These are phyloP conservation scores for Aspergillus unguis DNA, from an alignment of 2,329 filamentous ascomycete species.

Conservation along the genomic window DNA sequence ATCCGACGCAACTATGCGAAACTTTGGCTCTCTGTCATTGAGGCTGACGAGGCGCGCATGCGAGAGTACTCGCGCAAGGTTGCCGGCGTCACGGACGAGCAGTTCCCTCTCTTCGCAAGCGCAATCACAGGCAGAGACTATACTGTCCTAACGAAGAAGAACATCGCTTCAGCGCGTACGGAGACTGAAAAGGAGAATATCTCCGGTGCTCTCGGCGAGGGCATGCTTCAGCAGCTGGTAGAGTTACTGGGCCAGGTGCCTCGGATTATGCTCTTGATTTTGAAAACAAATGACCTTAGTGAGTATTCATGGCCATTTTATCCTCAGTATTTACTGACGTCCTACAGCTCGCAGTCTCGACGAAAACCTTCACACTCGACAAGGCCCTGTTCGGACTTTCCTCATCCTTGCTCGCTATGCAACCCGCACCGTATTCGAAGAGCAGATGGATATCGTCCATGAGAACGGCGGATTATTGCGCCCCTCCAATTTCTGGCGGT, in stretches of 20 bases:
- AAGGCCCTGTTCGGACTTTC: constrained; percentile 61
- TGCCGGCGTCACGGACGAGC: constrained; percentile 79
- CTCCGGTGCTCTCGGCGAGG: constrained; percentile 76
- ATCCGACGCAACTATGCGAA: constrained; percentile 87
- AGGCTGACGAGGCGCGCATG: constrained; percentile 82
- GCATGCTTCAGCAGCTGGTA: constrained; percentile 82
- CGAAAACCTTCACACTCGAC: constrained; percentile 64
- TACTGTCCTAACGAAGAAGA: constrained; percentile 63
- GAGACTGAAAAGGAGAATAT: constrained; percentile 82
- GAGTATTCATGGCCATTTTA: constrained; percentile 26
- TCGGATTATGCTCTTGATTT: constrained; percentile 84
- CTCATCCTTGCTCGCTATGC: constrained; percentile 64
- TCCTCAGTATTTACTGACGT: constrained; percentile 7
- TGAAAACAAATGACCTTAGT: constrained; percentile 96
- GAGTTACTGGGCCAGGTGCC: constrained; percentile 85
- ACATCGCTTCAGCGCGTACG: constrained; percentile 58
- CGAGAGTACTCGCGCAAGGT: constrained; percentile 84
- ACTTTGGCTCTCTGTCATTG: constrained; percentile 93
- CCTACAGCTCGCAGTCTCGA: constrained; percentile 72
- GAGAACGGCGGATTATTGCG: constrained; percentile 51
- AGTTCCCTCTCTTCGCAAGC: constrained; percentile 92
- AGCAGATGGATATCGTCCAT: constrained; percentile 52
- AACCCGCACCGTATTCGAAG: constrained; percentile 60
- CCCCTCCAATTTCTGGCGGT: constrained; percentile 51
- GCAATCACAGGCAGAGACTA: constrained; percentile 96